Percentiles rank a stretch among this genome's conserved stretches.
These are phyloP conservation scores for Colletotrichum phormii DNA, from an alignment of 2,329 filamentous ascomycete genomes.

Conservation along the genomic window DNA sequence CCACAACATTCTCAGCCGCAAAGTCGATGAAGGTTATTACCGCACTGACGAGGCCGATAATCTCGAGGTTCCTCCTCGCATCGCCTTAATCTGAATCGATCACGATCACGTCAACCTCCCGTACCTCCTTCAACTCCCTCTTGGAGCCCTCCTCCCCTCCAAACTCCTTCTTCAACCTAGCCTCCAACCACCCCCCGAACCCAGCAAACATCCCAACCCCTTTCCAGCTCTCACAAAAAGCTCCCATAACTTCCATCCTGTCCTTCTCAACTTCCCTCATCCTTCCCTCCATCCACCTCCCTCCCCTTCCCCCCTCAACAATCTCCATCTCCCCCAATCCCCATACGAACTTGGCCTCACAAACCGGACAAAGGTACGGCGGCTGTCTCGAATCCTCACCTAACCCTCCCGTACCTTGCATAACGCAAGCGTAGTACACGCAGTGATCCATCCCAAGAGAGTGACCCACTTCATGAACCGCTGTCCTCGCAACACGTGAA, in stretches of 20 bases:
- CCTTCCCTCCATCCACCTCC: conserved; percentile 31
- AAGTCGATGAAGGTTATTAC: conserved; percentile 17
- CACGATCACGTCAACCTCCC: neutral
- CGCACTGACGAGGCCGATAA: conserved; percentile 12
- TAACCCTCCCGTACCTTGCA: conserved; percentile 70
- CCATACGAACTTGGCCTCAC: conserved; percentile 63
- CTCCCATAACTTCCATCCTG: conserved; percentile 44
- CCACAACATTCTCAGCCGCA: conserved; percentile 1
- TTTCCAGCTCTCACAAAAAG: conserved; percentile 55
- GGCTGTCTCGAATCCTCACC: conserved; percentile 71
- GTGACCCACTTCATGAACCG: conserved; percentile 74
- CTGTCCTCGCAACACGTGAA: conserved; percentile 66
- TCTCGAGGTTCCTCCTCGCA: neutral
- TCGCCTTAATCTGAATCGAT: neutral
- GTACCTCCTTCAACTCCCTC: neutral
- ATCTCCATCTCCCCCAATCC: conserved; percentile 43
- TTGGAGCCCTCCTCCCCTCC: neutral
- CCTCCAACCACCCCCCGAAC: conserved; percentile 56
- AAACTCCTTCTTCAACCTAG: conserved; percentile 7
- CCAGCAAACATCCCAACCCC: conserved; percentile 58
- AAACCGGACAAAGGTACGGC: conserved; percentile 72
- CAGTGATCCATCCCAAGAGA: conserved; percentile 77
- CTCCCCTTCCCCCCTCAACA: conserved; percentile 38
- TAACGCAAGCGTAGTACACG: conserved; percentile 71
- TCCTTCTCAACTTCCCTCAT: conserved; percentile 4